Conservation (phyloP, 148 eudicot genomes). For the Diospyros lotus region DNA sequence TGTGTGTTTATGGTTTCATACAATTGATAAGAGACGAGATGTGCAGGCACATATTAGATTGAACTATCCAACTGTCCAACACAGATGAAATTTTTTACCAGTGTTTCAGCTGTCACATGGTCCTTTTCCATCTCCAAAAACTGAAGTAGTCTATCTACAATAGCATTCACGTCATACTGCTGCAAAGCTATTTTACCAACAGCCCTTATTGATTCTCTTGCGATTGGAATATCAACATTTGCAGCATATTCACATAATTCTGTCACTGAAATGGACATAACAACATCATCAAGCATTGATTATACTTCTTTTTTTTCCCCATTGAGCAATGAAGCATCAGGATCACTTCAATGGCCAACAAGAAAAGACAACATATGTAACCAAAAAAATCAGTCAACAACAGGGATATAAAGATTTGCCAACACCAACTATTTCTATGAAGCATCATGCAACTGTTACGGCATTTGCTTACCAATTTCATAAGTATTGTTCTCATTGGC, state of each 20-base stretch:
- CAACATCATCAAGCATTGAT: constrained; percentile 6
- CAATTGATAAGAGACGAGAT: background rate
- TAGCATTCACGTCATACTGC: constrained; percentile 99
- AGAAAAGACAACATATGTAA: background rate
- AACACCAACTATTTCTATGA: constrained; percentile 9
- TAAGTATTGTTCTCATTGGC: constrained; percentile 95
- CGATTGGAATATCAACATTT: constrained; percentile 93
- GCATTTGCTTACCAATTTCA: constrained; percentile 66
- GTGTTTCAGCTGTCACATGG: constrained; percentile 96
- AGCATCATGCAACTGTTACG: background rate
- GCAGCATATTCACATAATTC: constrained; percentile 98
- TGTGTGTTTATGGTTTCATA: background rate
- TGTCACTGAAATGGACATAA: constrained; percentile 63
- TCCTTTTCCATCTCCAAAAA: constrained; percentile 99
- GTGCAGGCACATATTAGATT: background rate
- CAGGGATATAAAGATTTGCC: constrained; percentile 2
- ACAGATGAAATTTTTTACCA: constrained; percentile 41
- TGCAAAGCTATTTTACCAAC: constrained; percentile 98
- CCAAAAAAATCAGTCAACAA: background rate
- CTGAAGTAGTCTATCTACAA: constrained; percentile 97
- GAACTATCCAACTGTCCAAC: background rate
- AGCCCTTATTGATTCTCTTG: constrained; percentile 96
- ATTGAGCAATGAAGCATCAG: background rate
- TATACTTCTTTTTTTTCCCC: too few relatives aligned
- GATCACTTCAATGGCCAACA: constrained; percentile 10